Conservation (phyloP, 73 alveolate species). For the Paramecium sonneborni region DNA sequence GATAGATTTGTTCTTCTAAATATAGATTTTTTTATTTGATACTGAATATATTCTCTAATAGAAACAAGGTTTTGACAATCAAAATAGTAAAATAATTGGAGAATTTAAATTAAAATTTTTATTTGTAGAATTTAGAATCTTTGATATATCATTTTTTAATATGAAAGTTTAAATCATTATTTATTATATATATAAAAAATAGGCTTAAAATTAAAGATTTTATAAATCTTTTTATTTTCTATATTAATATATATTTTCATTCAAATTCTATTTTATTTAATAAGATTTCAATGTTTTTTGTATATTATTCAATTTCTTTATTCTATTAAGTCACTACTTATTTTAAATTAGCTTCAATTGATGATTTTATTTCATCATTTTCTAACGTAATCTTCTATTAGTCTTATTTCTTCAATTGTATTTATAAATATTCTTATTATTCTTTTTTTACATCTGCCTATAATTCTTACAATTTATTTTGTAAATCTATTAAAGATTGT, state of each 20-base stretch:
- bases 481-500: neutral
- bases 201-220: too few relatives aligned
- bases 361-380: neutral
- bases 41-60: too few relatives aligned
- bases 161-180: too few relatives aligned
- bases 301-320: neutral
- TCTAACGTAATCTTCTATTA: neutral
- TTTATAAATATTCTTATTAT: neutral
- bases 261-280: neutral
- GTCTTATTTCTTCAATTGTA: neutral
- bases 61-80: too few relatives aligned
- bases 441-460: neutral
- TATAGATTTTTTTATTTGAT: too few relatives aligned
- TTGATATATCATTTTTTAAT: too few relatives aligned
- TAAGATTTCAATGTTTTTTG: slow-evolving; percentile 9
- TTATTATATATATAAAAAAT: too few relatives aligned
- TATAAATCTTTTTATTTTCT: too few relatives aligned
- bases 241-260: neutral
- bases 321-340: neutral
- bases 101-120: too few relatives aligned
- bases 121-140: too few relatives aligned
- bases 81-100: too few relatives aligned
- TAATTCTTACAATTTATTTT: neutral
- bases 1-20: too few relatives aligned
- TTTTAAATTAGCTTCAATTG: neutral